phyloP scores from a whole-genome alignment of 139 green algal species.

The Coccomyxa sp. region DNA sequence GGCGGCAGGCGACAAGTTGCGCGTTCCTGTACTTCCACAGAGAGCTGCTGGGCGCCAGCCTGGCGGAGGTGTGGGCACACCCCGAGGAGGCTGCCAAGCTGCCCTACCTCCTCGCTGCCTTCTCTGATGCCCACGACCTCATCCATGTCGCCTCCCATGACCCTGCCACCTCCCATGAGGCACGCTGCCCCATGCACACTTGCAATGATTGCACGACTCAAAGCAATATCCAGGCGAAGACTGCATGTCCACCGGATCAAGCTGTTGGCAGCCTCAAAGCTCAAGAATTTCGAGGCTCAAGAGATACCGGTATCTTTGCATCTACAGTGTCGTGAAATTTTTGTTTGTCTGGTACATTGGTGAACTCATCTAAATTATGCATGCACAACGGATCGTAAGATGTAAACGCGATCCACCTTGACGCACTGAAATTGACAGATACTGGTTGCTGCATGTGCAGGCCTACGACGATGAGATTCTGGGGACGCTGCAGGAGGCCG shows the following conservation, averaged over 20 bases:
- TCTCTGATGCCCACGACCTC: not conserved
- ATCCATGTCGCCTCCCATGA: not conserved
- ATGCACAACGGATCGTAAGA: too few relatives aligned
- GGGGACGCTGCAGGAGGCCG: not conserved
- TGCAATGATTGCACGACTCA: too few relatives aligned
- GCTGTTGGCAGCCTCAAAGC: too few relatives aligned
- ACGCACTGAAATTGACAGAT: too few relatives aligned
- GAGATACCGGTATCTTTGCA: too few relatives aligned
- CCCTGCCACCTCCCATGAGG: not conserved
- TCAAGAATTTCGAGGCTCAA: too few relatives aligned
- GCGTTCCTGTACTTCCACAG: constrained; percentile 10
- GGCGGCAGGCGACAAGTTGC: not conserved
- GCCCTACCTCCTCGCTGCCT: constrained; percentile 6
- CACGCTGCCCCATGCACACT: not conserved
- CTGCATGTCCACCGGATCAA: too few relatives aligned
- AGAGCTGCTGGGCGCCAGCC: not conserved
- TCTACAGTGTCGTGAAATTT: too few relatives aligned
- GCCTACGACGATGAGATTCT: constrained; percentile 5
- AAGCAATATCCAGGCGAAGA: too few relatives aligned
- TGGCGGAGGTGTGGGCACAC: not conserved
- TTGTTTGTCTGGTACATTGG: too few relatives aligned
- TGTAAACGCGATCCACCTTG: too few relatives aligned
- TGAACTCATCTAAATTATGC: too few relatives aligned
- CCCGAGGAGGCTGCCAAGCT: constrained; percentile 2
- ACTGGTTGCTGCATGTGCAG: not conserved